A percentile compares a stretch with the other conserved stretches of the same genome.
Conservation (phyloP, 768 basidiomycete genomes). For the Tylopilus plumbeoviolaceoides region DNA sequence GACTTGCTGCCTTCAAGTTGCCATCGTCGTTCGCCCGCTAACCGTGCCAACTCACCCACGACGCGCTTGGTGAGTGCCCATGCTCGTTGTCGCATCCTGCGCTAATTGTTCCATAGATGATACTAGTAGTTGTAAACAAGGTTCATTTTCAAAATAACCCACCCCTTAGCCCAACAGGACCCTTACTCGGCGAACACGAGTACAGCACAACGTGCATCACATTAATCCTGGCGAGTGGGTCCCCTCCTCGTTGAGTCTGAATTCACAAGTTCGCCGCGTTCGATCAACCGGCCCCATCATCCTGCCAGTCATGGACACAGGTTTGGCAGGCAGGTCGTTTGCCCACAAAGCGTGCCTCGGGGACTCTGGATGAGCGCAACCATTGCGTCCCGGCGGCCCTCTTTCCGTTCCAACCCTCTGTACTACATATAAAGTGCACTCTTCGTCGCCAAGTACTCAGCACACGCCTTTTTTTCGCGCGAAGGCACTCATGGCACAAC, state of each 20-base stretch:
- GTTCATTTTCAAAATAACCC: neutral
- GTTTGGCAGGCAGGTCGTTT: conserved; percentile 1
- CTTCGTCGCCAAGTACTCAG: neutral
- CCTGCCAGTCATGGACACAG: neutral
- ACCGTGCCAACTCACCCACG: no score
- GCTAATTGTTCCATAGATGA: no score
- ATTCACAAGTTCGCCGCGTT: conserved; percentile 17
- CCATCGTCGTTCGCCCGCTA: no score
- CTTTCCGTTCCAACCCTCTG: neutral
- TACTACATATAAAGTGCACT: conserved; percentile 16
- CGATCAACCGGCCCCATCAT: conserved; percentile 6
- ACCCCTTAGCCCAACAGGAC: neutral
- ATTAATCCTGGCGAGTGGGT: no score
- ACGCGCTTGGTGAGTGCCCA: no score
- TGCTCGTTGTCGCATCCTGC: no score
- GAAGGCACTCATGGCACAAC: conserved; percentile 1
- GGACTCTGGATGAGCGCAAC: conserved; percentile 2
- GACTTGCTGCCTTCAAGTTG: neutral
- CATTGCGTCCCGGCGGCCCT: neutral
- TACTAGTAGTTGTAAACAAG: no score
- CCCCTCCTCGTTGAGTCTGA: neutral
- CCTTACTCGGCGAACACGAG: neutral
- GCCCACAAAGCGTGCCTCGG: neutral
- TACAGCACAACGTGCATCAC: conserved; percentile 7
- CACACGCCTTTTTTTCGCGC: neutral